phyloP scores from a whole-genome alignment of 768 basidiomycete species.

The Boletus patriciae region DNA sequence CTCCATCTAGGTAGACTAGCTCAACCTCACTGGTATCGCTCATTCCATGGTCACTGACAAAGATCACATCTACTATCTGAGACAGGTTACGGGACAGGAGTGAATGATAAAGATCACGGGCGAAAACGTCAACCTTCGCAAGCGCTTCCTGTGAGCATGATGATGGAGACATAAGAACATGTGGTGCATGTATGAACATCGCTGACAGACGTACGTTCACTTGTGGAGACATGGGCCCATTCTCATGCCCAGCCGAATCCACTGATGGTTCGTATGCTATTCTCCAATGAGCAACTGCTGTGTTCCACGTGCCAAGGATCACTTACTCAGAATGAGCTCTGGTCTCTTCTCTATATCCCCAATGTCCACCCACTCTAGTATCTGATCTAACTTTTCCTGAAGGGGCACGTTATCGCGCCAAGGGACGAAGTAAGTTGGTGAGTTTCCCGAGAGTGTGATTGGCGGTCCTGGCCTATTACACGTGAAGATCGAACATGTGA shows the following conservation, averaged over 20 bases:
- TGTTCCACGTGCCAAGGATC: neutral
- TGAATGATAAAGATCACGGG: slow-evolving; percentile 61
- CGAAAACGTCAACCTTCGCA: slow-evolving; percentile 67
- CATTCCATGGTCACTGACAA: slow-evolving; percentile 94
- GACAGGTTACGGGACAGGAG: slow-evolving; percentile 72
- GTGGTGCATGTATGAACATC: neutral
- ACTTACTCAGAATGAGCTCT: slow-evolving; percentile 70
- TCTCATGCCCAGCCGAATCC: slow-evolving; percentile 79
- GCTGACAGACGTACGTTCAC: slow-evolving; percentile 58
- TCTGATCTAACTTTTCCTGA: slow-evolving; percentile 69
- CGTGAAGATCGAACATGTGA: neutral
- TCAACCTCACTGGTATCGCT: slow-evolving; percentile 80
- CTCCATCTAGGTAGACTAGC: slow-evolving; percentile 70
- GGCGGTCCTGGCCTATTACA: slow-evolving; percentile 77
- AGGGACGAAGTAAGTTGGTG: slow-evolving; percentile 75
- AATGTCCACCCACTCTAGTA: slow-evolving; percentile 79
- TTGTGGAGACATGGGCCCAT: slow-evolving; percentile 65
- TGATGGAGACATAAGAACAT: neutral
- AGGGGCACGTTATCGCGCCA: slow-evolving; percentile 65
- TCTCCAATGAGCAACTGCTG: neutral
- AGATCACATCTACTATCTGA: slow-evolving; percentile 82
- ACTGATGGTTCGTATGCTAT: slow-evolving; percentile 81
- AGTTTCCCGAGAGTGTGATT: slow-evolving; percentile 58
- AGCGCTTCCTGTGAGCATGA: slow-evolving; percentile 54
- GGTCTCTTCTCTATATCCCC: slow-evolving; percentile 64